Conservation (phyloP, 352 stramenopile genomes). For the Pythium sp. region DNA sequence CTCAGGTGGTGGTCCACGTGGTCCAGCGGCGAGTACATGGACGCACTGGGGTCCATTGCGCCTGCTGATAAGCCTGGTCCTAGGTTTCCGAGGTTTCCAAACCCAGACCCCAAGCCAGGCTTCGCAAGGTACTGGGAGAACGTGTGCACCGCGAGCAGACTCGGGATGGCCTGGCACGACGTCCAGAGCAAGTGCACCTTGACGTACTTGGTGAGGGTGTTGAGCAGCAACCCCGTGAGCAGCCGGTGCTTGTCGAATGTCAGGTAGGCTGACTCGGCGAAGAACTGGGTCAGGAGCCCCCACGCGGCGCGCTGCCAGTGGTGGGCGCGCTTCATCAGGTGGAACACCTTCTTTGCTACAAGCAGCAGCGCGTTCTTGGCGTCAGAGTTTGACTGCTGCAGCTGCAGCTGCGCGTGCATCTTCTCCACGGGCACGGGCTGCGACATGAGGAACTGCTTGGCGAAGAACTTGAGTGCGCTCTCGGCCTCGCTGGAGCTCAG, state of each 20-base stretch:
- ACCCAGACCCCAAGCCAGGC: neutral
- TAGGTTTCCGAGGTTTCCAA: neutral
- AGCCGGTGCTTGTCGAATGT: constrained; percentile 55
- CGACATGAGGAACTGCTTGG: constrained; percentile 40
- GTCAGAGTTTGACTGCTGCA: constrained; percentile 14
- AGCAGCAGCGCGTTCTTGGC: constrained; percentile 21
- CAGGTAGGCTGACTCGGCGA: constrained; percentile 25
- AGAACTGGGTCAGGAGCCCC: constrained; percentile 45
- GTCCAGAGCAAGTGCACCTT: constrained; percentile 64
- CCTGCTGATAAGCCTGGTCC: neutral
- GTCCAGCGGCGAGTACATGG: constrained; percentile 31
- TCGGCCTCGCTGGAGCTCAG: constrained; percentile 10
- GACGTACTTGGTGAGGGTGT: constrained; percentile 50
- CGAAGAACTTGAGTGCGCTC: constrained; percentile 30
- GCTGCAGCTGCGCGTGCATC: constrained; percentile 22
- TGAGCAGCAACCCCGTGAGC: constrained; percentile 51
- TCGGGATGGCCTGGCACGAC: constrained; percentile 39
- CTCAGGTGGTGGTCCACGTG: constrained; percentile 35
- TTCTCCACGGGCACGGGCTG: constrained; percentile 21
- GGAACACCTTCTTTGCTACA: constrained; percentile 31
- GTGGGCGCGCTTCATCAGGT: constrained; percentile 64
- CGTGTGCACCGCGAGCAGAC: constrained; percentile 43
- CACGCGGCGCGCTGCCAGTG: constrained; percentile 60
- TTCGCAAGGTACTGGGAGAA: constrained; percentile 21
- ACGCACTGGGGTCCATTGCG: neutral